Conservation (phyloP, 2,329 filamentous ascomycete genomes). For the Ceratocystiopsis minuta region DNA sequence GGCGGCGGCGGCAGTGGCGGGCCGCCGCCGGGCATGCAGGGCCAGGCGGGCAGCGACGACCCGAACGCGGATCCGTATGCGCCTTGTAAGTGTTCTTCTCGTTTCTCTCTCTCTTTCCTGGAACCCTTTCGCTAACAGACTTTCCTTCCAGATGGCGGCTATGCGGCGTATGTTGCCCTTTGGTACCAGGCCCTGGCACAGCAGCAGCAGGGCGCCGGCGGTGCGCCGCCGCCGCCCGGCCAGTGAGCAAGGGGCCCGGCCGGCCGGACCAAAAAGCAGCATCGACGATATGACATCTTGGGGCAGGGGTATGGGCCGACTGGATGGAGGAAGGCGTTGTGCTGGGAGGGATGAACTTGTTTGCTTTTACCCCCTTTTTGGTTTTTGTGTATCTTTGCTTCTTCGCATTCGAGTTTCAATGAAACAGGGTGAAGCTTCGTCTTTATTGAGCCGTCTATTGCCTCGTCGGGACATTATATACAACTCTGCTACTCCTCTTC, state of each 20-base stretch:
- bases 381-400: neutral
- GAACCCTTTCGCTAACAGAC: conserved; percentile 18
- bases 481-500: no score
- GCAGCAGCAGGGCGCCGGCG: conserved; percentile 9
- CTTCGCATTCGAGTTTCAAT: no score
- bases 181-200: conserved; percentile 54
- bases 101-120: neutral
- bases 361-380: neutral
- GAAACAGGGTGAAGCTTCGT: no score
- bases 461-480: no score
- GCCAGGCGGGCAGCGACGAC: conserved; percentile 24
- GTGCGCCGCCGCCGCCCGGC: conserved; percentile 3
- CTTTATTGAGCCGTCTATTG: no score
- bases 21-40: conserved; percentile 30
- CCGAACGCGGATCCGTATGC: conserved; percentile 52
- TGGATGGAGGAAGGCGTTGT: no score
- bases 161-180: conserved; percentile 60
- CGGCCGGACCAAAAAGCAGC: no score
- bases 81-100: conserved; percentile 35
- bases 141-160: conserved; percentile 49
- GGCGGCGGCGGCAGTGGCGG: conserved; percentile 22
- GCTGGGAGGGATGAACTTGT: no score
- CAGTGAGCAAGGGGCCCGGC: no score
- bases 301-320: no score
- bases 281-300: no score